Percentiles rank a stretch among this genome's conserved stretches.
Conservation (phyloP, 805 yeast species). For the Candida piceae region DNA sequence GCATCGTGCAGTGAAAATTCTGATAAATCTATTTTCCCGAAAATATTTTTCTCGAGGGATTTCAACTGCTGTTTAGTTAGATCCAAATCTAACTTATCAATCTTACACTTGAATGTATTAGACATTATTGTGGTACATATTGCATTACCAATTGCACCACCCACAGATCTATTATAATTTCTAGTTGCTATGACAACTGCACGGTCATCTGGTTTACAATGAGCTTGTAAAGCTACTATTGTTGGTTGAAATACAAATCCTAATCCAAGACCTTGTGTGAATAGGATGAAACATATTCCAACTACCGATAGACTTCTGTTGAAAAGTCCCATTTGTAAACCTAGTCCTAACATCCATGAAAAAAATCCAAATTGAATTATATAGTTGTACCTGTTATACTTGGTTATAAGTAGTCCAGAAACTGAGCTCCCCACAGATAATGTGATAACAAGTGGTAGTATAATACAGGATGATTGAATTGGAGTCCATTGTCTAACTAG, state of each 20-base stretch:
- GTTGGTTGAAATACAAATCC: conserved; percentile 53
- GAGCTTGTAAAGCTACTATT: conserved; percentile 52
- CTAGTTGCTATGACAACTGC: conserved; percentile 56
- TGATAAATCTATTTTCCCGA: too few relatives aligned
- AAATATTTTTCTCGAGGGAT: conserved; percentile 28
- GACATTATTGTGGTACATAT: conserved; percentile 28
- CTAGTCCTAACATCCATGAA: conserved; percentile 38
- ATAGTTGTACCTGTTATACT: conserved; percentile 37
- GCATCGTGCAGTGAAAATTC: too few relatives aligned
- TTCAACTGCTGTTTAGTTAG: conserved; percentile 8
- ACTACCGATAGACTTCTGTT: conserved; percentile 28
- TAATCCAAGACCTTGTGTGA: conserved; percentile 38
- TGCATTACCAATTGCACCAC: conserved; percentile 58
- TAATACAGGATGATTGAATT: conserved; percentile 36
- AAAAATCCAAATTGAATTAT: conserved; percentile 38
- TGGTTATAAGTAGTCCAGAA: conserved; percentile 43
- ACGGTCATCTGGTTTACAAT: conserved; percentile 44
- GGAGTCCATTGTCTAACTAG: conserved; percentile 37
- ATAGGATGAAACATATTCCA: conserved; percentile 32
- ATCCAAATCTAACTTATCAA: conserved; percentile 8
- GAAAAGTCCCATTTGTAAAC: conserved; percentile 32
- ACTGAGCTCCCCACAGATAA: conserved; percentile 38
- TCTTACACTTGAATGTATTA: conserved; percentile 17
- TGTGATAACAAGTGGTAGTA: conserved; percentile 39
- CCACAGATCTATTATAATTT: conserved; percentile 52